Conservation (phyloP, 805 yeast species). For the Saccharomyces jurei region DNA sequence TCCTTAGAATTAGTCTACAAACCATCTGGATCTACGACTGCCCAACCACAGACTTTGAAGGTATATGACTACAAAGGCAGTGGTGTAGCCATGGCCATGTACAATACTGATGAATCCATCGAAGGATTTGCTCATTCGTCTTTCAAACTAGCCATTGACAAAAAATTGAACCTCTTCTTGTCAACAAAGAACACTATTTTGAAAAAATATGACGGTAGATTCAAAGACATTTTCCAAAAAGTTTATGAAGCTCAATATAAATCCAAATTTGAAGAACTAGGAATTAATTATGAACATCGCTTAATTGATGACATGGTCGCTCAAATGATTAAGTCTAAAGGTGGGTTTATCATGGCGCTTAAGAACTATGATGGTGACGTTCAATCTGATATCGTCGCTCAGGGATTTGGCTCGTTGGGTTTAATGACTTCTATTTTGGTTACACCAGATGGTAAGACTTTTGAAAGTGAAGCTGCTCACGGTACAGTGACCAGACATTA, state of each 20-base stretch:
- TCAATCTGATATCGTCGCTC: conserved; percentile 78
- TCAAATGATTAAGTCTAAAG: conserved; percentile 77
- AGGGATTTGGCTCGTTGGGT: conserved; percentile 79
- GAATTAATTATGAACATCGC: conserved; percentile 71
- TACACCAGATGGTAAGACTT: conserved; percentile 82
- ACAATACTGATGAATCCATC: conserved; percentile 74
- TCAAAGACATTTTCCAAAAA: conserved; percentile 70
- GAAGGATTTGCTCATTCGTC: conserved; percentile 73
- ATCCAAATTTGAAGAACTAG: conserved; percentile 46
- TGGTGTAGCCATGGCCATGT: conserved; percentile 78
- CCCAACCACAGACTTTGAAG: conserved; percentile 14
- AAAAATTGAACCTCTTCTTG: conserved; percentile 55
- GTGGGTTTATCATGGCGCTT: conserved; percentile 74
- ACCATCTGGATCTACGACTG: conserved; percentile 40
- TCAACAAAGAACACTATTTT: conserved; percentile 76
- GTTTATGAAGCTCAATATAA: conserved; percentile 53
- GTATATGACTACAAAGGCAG: conserved; percentile 51
- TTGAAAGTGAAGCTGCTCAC: conserved; percentile 80
- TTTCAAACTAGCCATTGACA: conserved; percentile 61
- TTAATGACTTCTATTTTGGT: conserved; percentile 76
- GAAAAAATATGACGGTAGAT: conserved; percentile 75
- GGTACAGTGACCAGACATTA: conserved; percentile 84
- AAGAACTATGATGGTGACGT: conserved; percentile 85
- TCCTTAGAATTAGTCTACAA: conserved; percentile 56
- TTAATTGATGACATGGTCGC: conserved; percentile 85